These are phyloP conservation scores for Trichoderma polysporum DNA, from an alignment of 2,329 filamentous ascomycete genomes.

Conservation along the genomic window DNA sequence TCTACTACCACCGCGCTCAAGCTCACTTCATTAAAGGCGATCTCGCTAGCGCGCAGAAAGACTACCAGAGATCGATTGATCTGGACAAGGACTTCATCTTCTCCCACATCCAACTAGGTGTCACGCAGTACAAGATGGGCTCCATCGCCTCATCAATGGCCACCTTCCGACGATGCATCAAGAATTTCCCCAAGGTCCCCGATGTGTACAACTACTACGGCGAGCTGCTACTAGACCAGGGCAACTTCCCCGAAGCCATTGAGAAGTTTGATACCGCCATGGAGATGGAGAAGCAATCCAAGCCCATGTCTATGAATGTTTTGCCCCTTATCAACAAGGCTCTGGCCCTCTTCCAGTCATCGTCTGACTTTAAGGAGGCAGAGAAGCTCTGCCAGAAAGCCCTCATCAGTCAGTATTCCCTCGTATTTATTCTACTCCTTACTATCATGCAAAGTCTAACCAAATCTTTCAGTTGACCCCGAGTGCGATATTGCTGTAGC, in stretches of 20 bases:
- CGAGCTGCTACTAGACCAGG: constrained; percentile 92
- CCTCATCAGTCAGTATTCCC: constrained; percentile 74
- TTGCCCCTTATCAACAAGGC: constrained; percentile 98
- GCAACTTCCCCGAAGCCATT: constrained; percentile 91
- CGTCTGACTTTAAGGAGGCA: constrained; percentile 91
- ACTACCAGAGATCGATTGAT: constrained; percentile 99
- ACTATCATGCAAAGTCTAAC: constrained; percentile 35
- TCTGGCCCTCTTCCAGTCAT: constrained; percentile 95
- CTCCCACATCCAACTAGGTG: constrained; percentile 97
- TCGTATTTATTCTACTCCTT: not conserved
- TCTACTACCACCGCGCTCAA: constrained; percentile 98
- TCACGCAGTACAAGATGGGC: constrained; percentile 99
- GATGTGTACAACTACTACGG: constrained; percentile 99
- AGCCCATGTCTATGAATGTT: constrained; percentile 96
- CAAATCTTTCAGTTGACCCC: constrained; percentile 70
- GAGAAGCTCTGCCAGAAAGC: constrained; percentile 98
- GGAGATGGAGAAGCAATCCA: constrained; percentile 94
- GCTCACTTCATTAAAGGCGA: constrained; percentile 97
- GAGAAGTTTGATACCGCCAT: constrained; percentile 99
- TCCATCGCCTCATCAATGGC: constrained; percentile 97
- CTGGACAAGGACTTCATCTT: constrained; percentile 96
- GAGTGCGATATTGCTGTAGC: constrained; percentile 98
- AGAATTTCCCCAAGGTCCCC: constrained; percentile 95
- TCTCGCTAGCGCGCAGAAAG: constrained; percentile 89
- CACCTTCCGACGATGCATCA: constrained; percentile 94